Evolutionary conservation across 2,329 filamentous ascomycete species (phyloP), one percentile per base, ranked within the genome.

Genomic region (Cladosporium sp.): DNA sequence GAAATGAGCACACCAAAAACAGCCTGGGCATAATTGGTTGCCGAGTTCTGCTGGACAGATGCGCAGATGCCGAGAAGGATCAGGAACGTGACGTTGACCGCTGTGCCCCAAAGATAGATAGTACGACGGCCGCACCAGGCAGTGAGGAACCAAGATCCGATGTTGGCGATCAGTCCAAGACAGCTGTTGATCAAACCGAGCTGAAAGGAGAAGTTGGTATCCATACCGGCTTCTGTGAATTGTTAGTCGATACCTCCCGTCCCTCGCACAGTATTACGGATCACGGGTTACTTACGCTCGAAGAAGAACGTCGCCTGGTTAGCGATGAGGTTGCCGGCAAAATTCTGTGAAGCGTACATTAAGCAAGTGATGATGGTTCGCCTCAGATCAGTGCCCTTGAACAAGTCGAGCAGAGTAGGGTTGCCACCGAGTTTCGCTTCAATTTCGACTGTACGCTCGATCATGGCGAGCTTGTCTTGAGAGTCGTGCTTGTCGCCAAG

Each of bases 401-500:
- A 95, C 72, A 89, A 95, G 69, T 95, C 89, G 61, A 80, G 70
- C 68, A 93, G 95, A 52, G 77, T 83, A 4, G 87, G 81, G 28
- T 89, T 89, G 4, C 74, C 72, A 4, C 87, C 90, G 49, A 89
- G 86, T 69, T 82, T 76, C 63, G 87, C 79, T 68, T 95, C 90
- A 13, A 95, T 74, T 0, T 86, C 86, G 0, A 87, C 91, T 0
- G 89, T 95, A 66, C 93, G 88, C 1, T 89, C 82, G 86, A 95
- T 95, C 88, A 95, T 95, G 62, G 87, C 84, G 45, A 95, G 77
- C 0, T 88, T 93, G 57, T 95, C 86, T 9, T 86, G 80, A 63
- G 95, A 81, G 61, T 93, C 91, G 55, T 85, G 79, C 0, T 82
- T 84, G 55, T 89, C 83, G 48, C 75, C 87, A 16, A 89, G 73